Evolutionary conservation across 306 rosid genomes (phyloP), one percentile per base, ranked within the genome.

Genomic region (Hippophae tibetana): DNA sequence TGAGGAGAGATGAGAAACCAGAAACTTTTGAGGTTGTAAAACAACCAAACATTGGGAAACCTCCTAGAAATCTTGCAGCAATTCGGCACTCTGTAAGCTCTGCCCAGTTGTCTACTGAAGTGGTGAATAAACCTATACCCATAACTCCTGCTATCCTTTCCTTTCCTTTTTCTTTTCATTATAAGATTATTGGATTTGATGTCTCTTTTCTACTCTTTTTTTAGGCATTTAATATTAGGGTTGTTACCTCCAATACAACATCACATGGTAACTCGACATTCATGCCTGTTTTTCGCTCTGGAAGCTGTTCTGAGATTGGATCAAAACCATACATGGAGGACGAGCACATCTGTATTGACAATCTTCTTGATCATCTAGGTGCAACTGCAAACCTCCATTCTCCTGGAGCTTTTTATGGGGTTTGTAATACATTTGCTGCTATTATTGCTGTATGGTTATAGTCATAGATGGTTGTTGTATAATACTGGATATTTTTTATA

Each of bases 261-360:
- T 67, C 73, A 47, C 65, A 73, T 62, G 47, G 57, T 38, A 47
- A 67, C 49, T 51, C 61, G 10, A 46, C 61, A 1, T 73, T 56
- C 47, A 57, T 67, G 47, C 78, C 78, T n/a, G 55, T 57, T 52
- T 67, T 67, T 57, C 78, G 78, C 23, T 73, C 78, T 9, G 78
- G 78, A 67, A 73, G 78, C 69, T 73, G 78, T 67, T 62, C 78
- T 6, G 77, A 73, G 72, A 67, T 73, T 43, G 78, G 77, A 57
- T 56, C 78, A 10, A 73, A 73, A 50, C 69, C 60, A 52, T 73
- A 40, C 52, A 73, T 73, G 78, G 78, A 73, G 68, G 78, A 73
- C 11, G 78, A 73, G 69, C 78, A 73, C 56, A 25, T 73, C 23
- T 62, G 78, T 57, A 57, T 73, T 18, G 78, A 73, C 44, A 69